Base-by-base conservation (phyloP, 1,139 yeast species). In the Nadsonia commutata region DNA sequence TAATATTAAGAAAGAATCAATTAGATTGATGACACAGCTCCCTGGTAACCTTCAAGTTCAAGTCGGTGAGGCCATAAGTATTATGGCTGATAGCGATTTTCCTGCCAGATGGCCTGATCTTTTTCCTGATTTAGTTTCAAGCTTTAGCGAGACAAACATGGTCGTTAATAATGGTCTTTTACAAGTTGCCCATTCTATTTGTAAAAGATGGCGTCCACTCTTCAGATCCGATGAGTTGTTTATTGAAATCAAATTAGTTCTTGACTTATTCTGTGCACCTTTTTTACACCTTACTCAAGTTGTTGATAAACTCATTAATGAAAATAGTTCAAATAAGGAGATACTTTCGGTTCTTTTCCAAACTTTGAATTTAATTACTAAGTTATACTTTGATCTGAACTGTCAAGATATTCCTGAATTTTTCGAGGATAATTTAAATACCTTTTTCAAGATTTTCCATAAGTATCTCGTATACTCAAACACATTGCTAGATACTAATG, bases 381-480 rank as follows among this genome's bases (percentile, higher is more conserved):
- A 88, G 58, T 74, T 93, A 39, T 93, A 83, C 60, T 85, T 78
- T 57, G 99, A 93, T 60, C 76, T 93, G 56, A 93, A 90, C 61
- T 88, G 96, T 63, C 98, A 93, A 64, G 98, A 93, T 64, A 80
- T 93, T 45, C 98, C 99, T 2, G 98, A 88, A 61, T 90, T 88
- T 59, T 93, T 93, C 58, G 99, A 93, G 63, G 98, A 93, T 62
- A 76, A 93, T 59, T 65, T 90, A 66, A 67, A 71, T 42, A 67
- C 66, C 27, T 86, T 94, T 45, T 83, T 93, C 93, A 70, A 70
- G 9, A 73, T 88, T 33, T 70, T 88, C 56, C 94, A 84, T 59
- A 82, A 81, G 60, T 90, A 86, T 58, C 68, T 90, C 48, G 64
- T 71, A 31, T 84, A 78, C 56, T 60, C 67, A 19, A 76, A 77